Percentiles rank a stretch among this genome's conserved stretches.
These are phyloP conservation scores for Cladobotryum mycophilum DNA, from an alignment of 2,329 filamentous ascomycete genomes.

Conservation along the genomic window DNA sequence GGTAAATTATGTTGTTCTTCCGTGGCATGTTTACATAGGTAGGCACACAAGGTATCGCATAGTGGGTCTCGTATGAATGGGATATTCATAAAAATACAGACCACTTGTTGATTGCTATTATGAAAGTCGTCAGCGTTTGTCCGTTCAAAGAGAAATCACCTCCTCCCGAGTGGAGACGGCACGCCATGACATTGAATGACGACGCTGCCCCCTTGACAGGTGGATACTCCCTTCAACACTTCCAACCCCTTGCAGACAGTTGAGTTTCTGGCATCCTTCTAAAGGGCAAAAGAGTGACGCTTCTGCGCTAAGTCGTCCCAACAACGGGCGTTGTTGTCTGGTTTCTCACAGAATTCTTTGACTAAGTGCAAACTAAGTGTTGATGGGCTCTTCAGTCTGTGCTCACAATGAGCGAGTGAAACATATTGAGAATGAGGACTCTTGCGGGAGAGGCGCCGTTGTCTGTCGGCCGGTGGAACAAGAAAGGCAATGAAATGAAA, in stretches of 20 bases:
- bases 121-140: too few relatives aligned
- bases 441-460: not conserved
- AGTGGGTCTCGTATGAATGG: too few relatives aligned
- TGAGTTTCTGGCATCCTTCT: not conserved
- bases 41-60: too few relatives aligned
- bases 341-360: not conserved
- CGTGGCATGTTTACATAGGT: too few relatives aligned
- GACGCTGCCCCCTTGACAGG: too few relatives aligned
- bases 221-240: too few relatives aligned
- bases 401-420: not conserved
- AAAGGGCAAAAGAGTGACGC: not conserved
- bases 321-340: not conserved
- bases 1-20: too few relatives aligned
- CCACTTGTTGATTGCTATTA: too few relatives aligned
- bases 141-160: too few relatives aligned
- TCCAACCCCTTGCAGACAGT: not conserved
- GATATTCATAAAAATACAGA: too few relatives aligned
- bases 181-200: too few relatives aligned
- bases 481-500: constrained; percentile 12
- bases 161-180: too few relatives aligned
- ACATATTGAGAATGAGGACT: not conserved
- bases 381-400: constrained; percentile 6
- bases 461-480: not conserved
- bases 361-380: not conserved
- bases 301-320: not conserved